A percentile compares a stretch with the other conserved stretches of the same genome.
Evolutionary conservation across 345 rosid genomes (phyloP).

Genomic region (Eucalyptus erythrocorys): DNA sequence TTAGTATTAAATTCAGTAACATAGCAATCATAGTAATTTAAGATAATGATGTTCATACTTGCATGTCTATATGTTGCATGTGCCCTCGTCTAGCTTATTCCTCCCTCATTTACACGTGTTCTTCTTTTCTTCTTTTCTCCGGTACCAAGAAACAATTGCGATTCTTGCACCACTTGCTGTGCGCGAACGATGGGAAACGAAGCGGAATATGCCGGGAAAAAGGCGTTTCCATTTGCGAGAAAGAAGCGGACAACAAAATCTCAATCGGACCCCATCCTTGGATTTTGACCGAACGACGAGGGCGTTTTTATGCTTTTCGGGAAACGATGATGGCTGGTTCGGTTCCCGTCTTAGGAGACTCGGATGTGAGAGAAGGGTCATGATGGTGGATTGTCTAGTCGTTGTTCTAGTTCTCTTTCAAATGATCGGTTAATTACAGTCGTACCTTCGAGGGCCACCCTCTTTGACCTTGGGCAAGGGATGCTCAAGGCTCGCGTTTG

Average conservation of each 20-base stretch:
- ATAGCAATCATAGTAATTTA: background rate
- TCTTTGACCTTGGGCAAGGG: background rate
- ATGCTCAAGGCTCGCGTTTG: rapidly evolving
- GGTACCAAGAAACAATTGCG: background rate
- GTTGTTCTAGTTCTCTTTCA: background rate
- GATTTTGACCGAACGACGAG: background rate
- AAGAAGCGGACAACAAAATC: background rate
- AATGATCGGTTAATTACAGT: background rate
- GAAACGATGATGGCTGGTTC: background rate
- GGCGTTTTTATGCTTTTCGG: background rate
- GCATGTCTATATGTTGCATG: background rate
- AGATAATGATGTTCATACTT: background rate
- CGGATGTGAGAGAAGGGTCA: background rate
- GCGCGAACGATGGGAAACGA: background rate
- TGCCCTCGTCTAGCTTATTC: background rate
- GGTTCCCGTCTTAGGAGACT: background rate
- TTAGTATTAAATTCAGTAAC: background rate
- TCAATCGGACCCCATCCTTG: background rate
- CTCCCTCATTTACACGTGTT: background rate
- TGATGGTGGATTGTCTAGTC: background rate
- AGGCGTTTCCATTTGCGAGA: background rate
- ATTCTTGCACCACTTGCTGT: background rate
- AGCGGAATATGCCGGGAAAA: background rate
- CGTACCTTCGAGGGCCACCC: background rate
- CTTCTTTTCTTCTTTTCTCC: background rate